Base-by-base conservation (phyloP, 2,329 filamentous ascomycete species). In the Didymella pomorum region DNA sequence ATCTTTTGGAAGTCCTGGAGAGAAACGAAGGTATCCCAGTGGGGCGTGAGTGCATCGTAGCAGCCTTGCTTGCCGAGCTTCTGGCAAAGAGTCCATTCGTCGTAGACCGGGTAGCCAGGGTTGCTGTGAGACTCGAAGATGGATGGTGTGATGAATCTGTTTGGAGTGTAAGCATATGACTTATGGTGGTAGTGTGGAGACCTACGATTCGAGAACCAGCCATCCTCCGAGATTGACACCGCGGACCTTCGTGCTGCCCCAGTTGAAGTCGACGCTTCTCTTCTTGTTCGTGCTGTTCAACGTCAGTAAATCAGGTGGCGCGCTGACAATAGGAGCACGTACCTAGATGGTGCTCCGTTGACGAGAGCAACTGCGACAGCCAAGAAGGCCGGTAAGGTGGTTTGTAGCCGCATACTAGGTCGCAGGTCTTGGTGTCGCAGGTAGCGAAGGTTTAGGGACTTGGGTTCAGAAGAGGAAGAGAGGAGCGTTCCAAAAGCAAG, bases 1-100 rank as follows among this genome's bases (percentile, higher is more conserved):
- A 87, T 87, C 65, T 81, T 83, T 68, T 82, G 71, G 65, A 87
- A 84, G 66, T 87, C 84, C 9, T 69, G 63, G 50, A 79, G 76
- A 4, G 76, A 77, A 33, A 82, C 81, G 76, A 79, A 86, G 60
- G 67, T 81, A 60, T 80, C 81, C 82, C 79, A 87, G 73, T 82
- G 82, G 42, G 78, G 73, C 61, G 81, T 79, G 26, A 85, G 76
- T 5, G 78, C 57, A 31, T 76, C 70, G 25, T 71, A 71, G 26
- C 81, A 81, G 12, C 74, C 74, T 42, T 79, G 64, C 21, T 76
- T 72, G 11, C 84, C 83, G 7, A 86, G 74, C 51, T 79, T 78
- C 61, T 84, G 57, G 52, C 76, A 77, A 20, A 84, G 76, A 0
- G 81, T 82, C 73, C 79, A 84, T 68, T 85, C 82, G 60, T 85